Evolutionary conservation across 306 rosid genomes (phyloP), one percentile per base, ranked within the genome.

Genomic region (Rubus idaeus): DNA sequence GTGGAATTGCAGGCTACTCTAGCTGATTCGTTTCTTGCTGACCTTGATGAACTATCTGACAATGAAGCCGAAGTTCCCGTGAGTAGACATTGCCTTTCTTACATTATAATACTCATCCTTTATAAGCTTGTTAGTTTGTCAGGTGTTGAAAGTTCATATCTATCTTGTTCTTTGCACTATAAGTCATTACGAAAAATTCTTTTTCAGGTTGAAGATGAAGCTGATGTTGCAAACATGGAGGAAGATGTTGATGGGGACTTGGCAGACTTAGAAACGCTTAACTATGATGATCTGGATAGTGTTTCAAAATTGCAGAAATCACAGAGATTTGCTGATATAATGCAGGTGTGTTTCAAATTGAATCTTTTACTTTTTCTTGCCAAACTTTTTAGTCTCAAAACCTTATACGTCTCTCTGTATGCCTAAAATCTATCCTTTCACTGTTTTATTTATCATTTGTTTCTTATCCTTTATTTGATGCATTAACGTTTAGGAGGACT

Each of bases 21-120:
- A 35, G 98, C 98, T 23, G 98, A 94, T 86, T 90, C 97, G 65
- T 94, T 94, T 71, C 98, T 92, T 23, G 97, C 97, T 5, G 98
- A 94, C 82, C 97, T 94, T 5, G 98, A 94, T 67, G 98, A 94
- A 70, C 92, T 94, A 67, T 94, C 98, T 21, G 96, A 94, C 83
- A 93, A 91, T 71, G 98, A 94, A 76, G 95, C 91, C 1, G 89
- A 90, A 35, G 68, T 85, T 82, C 79, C 73, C 17, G 97, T 94
- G 51, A 84, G 97, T 78, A 1, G 40, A 58, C 11, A 39, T 3
- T 35, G 3, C 6, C 67, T 21, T 51, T 39, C 14, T 14, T 26
- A 12, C 18, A 10, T 52, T 10, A 18, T 53, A 10, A 40, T 3
- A 9, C 8, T 20, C 6, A 26, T 14, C 10, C 6, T 47, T 75